Base-by-base conservation (phyloP, 139 green algal species). In the Tetraselmis striata region DNA sequence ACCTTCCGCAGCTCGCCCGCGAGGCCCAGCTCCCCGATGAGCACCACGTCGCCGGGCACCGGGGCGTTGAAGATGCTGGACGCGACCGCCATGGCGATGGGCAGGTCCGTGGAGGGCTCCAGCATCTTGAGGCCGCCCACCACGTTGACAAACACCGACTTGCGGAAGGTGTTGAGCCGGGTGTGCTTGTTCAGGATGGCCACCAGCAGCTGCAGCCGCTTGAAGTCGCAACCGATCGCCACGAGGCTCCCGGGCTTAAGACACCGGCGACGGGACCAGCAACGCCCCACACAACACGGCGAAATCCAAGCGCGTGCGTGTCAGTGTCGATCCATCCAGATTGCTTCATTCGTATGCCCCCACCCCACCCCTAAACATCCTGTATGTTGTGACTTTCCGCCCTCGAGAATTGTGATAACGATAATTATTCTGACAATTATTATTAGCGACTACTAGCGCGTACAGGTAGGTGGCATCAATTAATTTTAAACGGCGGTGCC, bases 11-110 rank as follows among this genome's bases (percentile, higher is more conserved):
- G 83, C 86, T 96, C 93, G 1, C 93, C 93, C 2, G 87, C 90
- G 27, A 96, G 85, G 1, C 93, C 93, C 26, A 97, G 84, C 81
- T 97, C 94, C 1, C 89, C 94, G n/a, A 96, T 82, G 29, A 91
- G 78, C 1, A 86, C 89, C 77, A 89, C 84, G 82, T 90, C 85
- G 0, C 45, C 29, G 0, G 79, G 75, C 24, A 93, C 83, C 28
- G 84, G 83, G 29, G 59, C 75, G 30, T 93, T 85, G 30, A 88
- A 86, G 83, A 90, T 93, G 81, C 78, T 88, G 59, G 78, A 85
- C 26, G 87, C 90, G 25, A 95, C 85, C 31, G 94, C 93, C 1
- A 91, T 32, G 2, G 88, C 87, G 0, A 96, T 79, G 0, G 94
- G 92, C 27, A 97, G 85, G 82, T 97, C 94, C 22, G 91, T 87